These are phyloP conservation scores for Fraxinus nigra DNA, from an alignment of 305 asterid species.

Conservation along the genomic window DNA sequence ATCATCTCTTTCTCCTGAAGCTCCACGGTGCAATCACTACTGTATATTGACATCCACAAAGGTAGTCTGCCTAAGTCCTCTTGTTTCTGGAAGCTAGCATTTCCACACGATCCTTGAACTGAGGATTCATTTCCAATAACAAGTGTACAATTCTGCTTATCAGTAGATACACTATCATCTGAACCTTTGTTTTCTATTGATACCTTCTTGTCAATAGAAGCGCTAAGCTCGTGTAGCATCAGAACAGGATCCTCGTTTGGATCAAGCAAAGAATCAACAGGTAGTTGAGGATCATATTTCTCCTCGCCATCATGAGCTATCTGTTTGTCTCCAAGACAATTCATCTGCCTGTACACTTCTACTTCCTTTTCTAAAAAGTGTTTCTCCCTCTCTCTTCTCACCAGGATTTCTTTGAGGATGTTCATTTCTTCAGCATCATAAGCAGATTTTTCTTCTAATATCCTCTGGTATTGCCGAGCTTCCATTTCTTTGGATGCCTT, in stretches of 20 bases:
- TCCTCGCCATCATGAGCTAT: conserved; percentile 24
- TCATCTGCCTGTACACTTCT: conserved; percentile 57
- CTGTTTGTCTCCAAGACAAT: conserved; percentile 35
- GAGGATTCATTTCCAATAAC: conserved; percentile 20
- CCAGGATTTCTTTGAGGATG: conserved; percentile 74
- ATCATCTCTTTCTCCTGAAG: conserved; percentile 57
- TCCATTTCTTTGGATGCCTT: conserved; percentile 85
- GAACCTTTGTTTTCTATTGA: conserved; percentile 14
- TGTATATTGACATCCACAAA: conserved; percentile 8
- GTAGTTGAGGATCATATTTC: conserved; percentile 13
- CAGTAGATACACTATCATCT: conserved; percentile 13
- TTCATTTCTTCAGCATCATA: conserved; percentile 95
- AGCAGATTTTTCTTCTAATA: conserved; percentile 78
- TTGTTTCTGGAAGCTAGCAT: conserved; percentile 22
- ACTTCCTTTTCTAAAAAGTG: conserved; percentile 74
- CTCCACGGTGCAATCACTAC: conserved; percentile 26
- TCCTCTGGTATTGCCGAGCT: conserved; percentile 86
- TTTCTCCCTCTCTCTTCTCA: conserved; percentile 80
- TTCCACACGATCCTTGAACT: conserved; percentile 20
- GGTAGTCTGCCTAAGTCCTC: conserved; percentile 20
- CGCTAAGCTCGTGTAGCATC: conserved; percentile 37
- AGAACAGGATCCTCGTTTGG: conserved; percentile 41
- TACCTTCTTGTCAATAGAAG: conserved; percentile 39
- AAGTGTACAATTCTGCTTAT: conserved; percentile 4
- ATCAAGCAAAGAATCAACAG: conserved; percentile 27